Evolutionary conservation across 2,329 filamentous ascomycete species (phyloP).

Genomic region (Neopestalotiopsis rosae): DNA sequence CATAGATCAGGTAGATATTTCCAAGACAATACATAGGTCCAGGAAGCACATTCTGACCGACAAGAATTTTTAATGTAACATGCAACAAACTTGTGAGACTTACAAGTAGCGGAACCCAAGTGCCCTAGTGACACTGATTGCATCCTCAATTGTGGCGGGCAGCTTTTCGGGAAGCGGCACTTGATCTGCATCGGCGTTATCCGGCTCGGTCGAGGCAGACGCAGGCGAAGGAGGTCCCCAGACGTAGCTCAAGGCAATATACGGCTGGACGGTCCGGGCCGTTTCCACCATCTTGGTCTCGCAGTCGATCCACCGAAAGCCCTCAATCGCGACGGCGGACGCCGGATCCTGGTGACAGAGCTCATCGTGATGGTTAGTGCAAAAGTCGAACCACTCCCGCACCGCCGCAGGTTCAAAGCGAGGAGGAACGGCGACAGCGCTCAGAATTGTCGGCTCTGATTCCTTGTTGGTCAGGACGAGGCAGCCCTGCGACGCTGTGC

Average conservation of each 20-base stretch:
- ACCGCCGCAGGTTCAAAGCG: not conserved
- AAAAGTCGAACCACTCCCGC: not conserved
- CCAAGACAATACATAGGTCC: no score
- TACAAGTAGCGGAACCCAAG: constrained; percentile 27
- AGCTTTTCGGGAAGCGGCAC: not conserved
- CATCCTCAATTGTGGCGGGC: not conserved
- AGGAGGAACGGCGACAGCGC: not conserved
- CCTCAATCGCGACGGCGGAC: not conserved
- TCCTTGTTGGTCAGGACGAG: not conserved
- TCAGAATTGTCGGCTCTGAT: not conserved
- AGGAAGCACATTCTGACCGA: no score
- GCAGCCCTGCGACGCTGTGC: not conserved
- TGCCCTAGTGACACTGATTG: not conserved
- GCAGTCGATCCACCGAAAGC: not conserved
- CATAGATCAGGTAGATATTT: no score
- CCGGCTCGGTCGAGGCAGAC: not conserved
- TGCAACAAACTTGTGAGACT: no score
- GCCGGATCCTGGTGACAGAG: not conserved
- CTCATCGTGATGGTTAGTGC: not conserved
- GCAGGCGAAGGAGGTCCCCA: not conserved
- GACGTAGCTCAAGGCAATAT: constrained; percentile 9
- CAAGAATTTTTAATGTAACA: no score
- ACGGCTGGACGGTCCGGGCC: not conserved
- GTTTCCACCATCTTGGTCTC: not conserved
- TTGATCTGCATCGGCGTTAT: not conserved